Conservation (phyloP, 352 stramenopile genomes). For the Globisporangium yorkense region DNA sequence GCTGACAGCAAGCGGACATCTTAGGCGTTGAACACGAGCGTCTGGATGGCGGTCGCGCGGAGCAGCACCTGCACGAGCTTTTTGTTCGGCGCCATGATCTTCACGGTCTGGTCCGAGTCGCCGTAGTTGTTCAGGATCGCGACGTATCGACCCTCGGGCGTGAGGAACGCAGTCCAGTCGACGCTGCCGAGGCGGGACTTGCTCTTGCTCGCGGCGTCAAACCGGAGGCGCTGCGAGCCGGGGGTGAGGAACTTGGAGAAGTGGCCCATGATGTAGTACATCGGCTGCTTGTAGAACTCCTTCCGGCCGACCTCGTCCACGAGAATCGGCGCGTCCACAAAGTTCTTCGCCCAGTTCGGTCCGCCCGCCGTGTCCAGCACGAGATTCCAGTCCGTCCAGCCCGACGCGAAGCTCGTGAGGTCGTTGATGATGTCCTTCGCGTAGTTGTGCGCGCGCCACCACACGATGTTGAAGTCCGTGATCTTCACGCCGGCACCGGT, state of each 20-base stretch:
- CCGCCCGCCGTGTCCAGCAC: slow-evolving; percentile 48
- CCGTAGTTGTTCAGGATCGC: slow-evolving; percentile 30
- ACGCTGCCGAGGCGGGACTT: slow-evolving; percentile 14
- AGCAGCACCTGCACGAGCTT: slow-evolving; percentile 33
- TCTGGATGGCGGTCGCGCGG: slow-evolving; percentile 35
- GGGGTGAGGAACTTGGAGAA: slow-evolving; percentile 54
- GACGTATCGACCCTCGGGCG: slow-evolving; percentile 20
- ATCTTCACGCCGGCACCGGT: slow-evolving; percentile 35
- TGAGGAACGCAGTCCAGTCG: slow-evolving; percentile 24
- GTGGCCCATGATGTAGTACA: slow-evolving; percentile 73
- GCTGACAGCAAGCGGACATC: background rate
- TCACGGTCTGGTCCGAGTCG: slow-evolving; percentile 27
- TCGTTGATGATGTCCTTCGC: slow-evolving; percentile 80
- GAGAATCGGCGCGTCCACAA: slow-evolving; percentile 62
- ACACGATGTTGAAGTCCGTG: slow-evolving; percentile 37
- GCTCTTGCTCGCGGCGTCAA: slow-evolving; percentile 14
- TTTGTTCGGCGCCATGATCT: slow-evolving; percentile 27
- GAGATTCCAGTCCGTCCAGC: slow-evolving; percentile 86
- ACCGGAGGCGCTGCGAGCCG: slow-evolving; percentile 28
- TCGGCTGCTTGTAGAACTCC: slow-evolving; percentile 65
- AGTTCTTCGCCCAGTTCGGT: slow-evolving; percentile 71
- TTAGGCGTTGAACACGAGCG: slow-evolving; percentile 35
- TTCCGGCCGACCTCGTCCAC: slow-evolving; percentile 28
- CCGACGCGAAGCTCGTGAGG: slow-evolving; percentile 53
- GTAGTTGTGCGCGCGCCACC: slow-evolving; percentile 65